Conservation (phyloP, 805 yeast species). For the Clavispora santaluciae region DNA sequence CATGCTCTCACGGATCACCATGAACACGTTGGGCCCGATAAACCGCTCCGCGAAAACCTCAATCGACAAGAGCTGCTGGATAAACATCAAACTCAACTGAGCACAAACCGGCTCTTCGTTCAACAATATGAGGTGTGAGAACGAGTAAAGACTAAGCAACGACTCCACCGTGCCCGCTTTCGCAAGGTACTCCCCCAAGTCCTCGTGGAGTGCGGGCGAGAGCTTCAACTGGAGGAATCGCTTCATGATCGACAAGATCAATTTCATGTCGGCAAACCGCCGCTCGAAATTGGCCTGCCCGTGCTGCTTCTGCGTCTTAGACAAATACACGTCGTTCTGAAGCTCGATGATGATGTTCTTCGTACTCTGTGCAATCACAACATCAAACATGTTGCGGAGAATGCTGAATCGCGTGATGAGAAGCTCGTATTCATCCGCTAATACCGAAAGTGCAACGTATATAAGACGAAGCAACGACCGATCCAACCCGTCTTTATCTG, state of each 20-base stretch:
- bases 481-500: constrained; percentile 22
- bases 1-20: constrained; percentile 70
- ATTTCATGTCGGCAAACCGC: constrained; percentile 58
- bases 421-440: constrained; percentile 34
- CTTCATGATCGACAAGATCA: constrained; percentile 62
- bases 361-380: constrained; percentile 64
- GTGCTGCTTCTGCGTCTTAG: constrained; percentile 30
- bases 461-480: constrained; percentile 60
- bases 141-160: constrained; percentile 60
- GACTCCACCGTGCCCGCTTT: constrained; percentile 60
- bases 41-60: constrained; percentile 64
- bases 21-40: constrained; percentile 55
- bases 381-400: constrained; percentile 53
- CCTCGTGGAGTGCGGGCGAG: constrained; percentile 42
- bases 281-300: constrained; percentile 35
- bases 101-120: constrained; percentile 67
- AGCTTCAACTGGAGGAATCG: constrained; percentile 48
- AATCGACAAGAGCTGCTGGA: constrained; percentile 62
- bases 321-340: constrained; percentile 49
- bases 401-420: constrained; percentile 47
- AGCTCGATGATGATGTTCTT: constrained; percentile 52
- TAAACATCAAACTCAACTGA: constrained; percentile 61
- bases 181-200: constrained; percentile 48
- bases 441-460: constrained; percentile 42
- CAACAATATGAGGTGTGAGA: constrained; percentile 56